A percentile compares a stretch with the other conserved stretches of the same genome.
These are phyloP conservation scores for Sabuloglossum arenarium DNA, from an alignment of 495 filamentous ascomycete genomes.

Conservation along the genomic window DNA sequence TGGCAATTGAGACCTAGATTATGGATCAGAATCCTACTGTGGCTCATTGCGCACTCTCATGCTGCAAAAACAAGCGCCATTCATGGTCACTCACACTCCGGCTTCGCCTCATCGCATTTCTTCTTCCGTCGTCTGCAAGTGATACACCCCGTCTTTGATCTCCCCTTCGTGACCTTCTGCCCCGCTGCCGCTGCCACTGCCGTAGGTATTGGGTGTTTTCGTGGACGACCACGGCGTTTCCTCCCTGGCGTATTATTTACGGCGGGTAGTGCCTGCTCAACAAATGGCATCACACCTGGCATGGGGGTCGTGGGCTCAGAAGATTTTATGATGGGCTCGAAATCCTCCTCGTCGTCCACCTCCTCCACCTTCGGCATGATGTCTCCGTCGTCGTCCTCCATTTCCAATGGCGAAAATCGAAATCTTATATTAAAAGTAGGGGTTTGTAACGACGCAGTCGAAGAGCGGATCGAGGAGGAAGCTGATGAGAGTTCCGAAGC, in stretches of 20 bases:
- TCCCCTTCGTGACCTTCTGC: slow-evolving; percentile 55
- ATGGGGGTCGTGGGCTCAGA: not conserved
- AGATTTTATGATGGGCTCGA: slow-evolving; percentile 1
- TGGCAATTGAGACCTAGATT: slow-evolving; percentile 60
- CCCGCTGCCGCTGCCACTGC: slow-evolving; percentile 29
- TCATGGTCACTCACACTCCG: slow-evolving; percentile 37
- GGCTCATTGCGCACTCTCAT: not conserved
- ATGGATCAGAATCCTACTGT: not conserved
- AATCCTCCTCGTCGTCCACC: not conserved
- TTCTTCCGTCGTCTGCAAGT: slow-evolving; percentile 86
- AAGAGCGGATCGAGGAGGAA: not conserved
- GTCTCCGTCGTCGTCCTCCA: not conserved
- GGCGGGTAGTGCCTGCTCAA: not conserved
- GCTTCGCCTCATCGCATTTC: slow-evolving; percentile 94
- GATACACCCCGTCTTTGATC: slow-evolving; percentile 85
- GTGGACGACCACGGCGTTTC: slow-evolving; percentile 53
- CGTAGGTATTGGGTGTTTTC: slow-evolving; percentile 54
- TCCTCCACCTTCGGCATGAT: not conserved
- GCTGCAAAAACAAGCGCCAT: not conserved
- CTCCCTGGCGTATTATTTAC: slow-evolving; percentile 16
- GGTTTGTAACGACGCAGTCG: not conserved
- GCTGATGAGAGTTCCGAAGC: not conserved
- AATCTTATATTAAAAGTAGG: not conserved
- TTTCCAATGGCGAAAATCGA: not conserved
- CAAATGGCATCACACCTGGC: not conserved